Base-by-base conservation (phyloP, 2,329 filamentous ascomycete genomes). In the Ophiosphaerella korrae region DNA sequence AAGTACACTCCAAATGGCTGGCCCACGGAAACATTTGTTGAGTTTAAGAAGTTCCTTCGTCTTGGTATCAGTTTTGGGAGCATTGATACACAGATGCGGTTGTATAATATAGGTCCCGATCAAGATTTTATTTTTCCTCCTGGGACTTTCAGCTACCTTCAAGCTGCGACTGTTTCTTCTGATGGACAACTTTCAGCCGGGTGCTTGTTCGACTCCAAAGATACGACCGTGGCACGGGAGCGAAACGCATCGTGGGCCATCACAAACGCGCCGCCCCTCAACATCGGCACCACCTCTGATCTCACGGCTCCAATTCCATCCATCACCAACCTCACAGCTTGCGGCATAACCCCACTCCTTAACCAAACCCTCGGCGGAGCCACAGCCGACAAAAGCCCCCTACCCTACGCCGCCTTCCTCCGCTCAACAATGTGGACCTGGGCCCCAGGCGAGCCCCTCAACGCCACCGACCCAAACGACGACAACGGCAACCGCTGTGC, bases 11-110 rank as follows among this genome's bases (percentile, higher is more conserved):
- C 75, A 1, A 78, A 85, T 68, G 86, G 86, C 9, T 88, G 86
- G 86, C 86, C 86, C 0, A 81, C 79, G n/a, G 80, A 84, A 57
- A 77, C 78, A 16, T 85, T 79, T 57, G 69, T 87, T 31, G 82
- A 85, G 57, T 77, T 86, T 38, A 74, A 76, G 2, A 73, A 77
- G 40, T 75, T 77, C n/a, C 79, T 79, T 56, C 76, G 85, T 29
- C 58, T 88, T 2, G 62, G 88, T 2, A 66, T 82, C 7, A 78
- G 79, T 33, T 85, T 82, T 64, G 84, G 84, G 1, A 73, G 66
- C 0, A 66, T 87, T 5, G 84, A 86, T 63, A 71, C 82, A 2
- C 82, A 86, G 48, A 81, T 88, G 75, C 55, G 64, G 8, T 67
- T 60, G 2, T 88, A 88, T 62, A 77, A 87, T 57, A 75, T 81